Percentiles rank a stretch among this genome's conserved stretches.
phyloP scores from a whole-genome alignment of 306 rosid species.

The Fragaria iinumae region DNA sequence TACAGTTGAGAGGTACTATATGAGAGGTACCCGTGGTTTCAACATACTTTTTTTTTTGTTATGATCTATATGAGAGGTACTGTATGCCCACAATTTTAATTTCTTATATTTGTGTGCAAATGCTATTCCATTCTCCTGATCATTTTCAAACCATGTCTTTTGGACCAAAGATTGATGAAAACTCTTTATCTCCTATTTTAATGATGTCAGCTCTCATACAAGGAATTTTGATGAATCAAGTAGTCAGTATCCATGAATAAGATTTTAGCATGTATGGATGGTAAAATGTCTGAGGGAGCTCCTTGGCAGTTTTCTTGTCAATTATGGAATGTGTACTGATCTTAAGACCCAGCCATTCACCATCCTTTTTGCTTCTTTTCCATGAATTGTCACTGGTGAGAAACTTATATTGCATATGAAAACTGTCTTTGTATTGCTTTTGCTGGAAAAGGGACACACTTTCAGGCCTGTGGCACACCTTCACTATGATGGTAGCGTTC shows the following conservation, averaged over 20 bases:
- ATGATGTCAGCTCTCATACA: background rate
- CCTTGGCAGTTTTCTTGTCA: background rate
- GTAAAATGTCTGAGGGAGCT: background rate
- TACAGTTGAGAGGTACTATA: too few species aligned
- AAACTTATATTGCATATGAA: background rate
- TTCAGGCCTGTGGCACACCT: background rate
- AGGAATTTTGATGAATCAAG: background rate
- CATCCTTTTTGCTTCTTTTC: background rate
- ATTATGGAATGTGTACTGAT: background rate
- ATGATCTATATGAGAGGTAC: too few species aligned
- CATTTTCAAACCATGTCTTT: too few species aligned
- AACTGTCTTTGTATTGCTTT: background rate
- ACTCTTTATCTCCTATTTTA: background rate
- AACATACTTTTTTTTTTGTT: too few species aligned
- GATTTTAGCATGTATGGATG: background rate
- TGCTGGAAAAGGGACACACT: background rate
- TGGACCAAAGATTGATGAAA: constrained; percentile 7
- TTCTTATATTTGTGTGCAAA: too few species aligned
- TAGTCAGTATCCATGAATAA: background rate
- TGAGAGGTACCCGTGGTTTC: too few species aligned
- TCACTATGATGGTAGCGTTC: background rate
- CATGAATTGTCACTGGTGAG: background rate
- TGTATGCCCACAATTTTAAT: too few species aligned
- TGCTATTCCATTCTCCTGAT: too few species aligned
- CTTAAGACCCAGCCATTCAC: background rate